Evolutionary conservation across 106 monocot genomes (phyloP).

Genomic region (Triglochin maritima): DNA sequence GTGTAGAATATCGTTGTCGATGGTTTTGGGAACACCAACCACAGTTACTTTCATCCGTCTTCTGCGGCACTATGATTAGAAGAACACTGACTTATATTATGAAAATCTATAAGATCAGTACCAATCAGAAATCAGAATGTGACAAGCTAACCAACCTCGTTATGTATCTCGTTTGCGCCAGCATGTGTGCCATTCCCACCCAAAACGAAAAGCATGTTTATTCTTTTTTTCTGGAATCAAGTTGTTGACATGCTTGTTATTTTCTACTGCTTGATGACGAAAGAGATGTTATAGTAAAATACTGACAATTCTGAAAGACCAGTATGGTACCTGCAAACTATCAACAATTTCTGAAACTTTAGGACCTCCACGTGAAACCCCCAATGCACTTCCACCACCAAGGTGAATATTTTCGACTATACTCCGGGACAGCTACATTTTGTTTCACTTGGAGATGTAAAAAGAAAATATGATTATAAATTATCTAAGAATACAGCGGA

Average conservation of each 20-base stretch:
- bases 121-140: background rate
- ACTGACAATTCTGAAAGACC: too few relatives aligned
- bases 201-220: constrained; percentile 86
- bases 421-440: constrained; percentile 44
- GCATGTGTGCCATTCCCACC: constrained; percentile 95
- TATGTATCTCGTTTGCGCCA: constrained; percentile 70
- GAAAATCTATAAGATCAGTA: too few relatives aligned
- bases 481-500: background rate
- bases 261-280: too few relatives aligned
- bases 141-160: constrained; percentile 39
- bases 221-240: constrained; percentile 48
- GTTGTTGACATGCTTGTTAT: background rate
- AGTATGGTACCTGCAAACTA: constrained; percentile 47
- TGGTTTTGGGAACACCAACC: constrained; percentile 82
- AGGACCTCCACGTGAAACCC: constrained; percentile 73
- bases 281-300: too few relatives aligned
- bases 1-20: constrained; percentile 81
- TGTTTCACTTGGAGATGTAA: background rate
- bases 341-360: constrained; percentile 53
- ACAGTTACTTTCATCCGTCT: constrained; percentile 59
- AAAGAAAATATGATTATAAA: background rate
- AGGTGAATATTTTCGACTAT: constrained; percentile 83
- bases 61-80: constrained; percentile 39
- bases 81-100: background rate
- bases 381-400: constrained; percentile 70